Conservation (phyloP, 176 grass and related monocot genomes). For the Puya raimondii region DNA sequence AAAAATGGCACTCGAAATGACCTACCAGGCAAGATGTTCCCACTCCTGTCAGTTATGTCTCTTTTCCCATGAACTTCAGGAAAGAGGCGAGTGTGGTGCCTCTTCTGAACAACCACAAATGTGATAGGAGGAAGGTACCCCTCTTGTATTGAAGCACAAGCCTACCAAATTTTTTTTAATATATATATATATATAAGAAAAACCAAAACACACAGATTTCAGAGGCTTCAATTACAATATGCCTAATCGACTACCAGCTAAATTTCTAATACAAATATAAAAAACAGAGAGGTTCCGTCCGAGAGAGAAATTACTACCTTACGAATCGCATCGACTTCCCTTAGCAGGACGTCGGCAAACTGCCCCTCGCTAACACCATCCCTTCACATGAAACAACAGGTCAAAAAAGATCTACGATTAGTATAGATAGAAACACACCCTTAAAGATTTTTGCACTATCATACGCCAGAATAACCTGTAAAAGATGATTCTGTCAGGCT, state of each 20-base stretch:
- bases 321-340: slow-evolving; percentile 68
- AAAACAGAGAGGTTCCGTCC: not conserved
- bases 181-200: too few relatives aligned
- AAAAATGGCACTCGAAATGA: slow-evolving; percentile 1
- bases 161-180: slow-evolving; percentile 28
- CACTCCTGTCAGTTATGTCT: slow-evolving; percentile 55
- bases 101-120: slow-evolving; percentile 82
- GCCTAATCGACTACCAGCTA: not conserved
- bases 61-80: slow-evolving; percentile 48
- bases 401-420: too few relatives aligned
- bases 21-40: slow-evolving; percentile 78
- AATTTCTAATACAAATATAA: not conserved
- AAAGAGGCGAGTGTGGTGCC: slow-evolving; percentile 75
- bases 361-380: slow-evolving; percentile 86
- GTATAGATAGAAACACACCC: too few relatives aligned
- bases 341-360: slow-evolving; percentile 47
- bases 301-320: slow-evolving; percentile 29
- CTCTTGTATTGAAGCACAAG: slow-evolving; percentile 56
- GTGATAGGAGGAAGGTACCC: slow-evolving; percentile 58
- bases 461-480: slow-evolving; percentile 46
- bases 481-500: slow-evolving; percentile 67
- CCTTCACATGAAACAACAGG: slow-evolving; percentile 20
- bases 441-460: not conserved
- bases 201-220: too few relatives aligned
- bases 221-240: too few relatives aligned